These are phyloP conservation scores for Thraustochytrium sp. DNA, from an alignment of 352 stramenopile genomes.

Conservation along the genomic window DNA sequence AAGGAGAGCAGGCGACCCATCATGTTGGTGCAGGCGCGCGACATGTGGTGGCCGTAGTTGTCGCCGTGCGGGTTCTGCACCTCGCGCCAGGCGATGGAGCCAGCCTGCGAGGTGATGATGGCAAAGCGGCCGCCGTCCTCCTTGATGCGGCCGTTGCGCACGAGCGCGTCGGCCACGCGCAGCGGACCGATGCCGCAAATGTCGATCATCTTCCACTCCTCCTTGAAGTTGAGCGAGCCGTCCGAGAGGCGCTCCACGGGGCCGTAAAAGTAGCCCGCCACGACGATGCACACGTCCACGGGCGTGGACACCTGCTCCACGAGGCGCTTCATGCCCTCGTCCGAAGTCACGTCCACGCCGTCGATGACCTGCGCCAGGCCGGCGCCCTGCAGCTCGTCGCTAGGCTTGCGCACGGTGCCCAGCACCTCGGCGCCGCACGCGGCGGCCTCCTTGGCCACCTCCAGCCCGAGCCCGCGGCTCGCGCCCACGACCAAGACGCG, in stretches of 20 bases:
- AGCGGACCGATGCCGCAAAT: constrained; percentile 64
- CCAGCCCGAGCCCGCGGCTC: constrained; percentile 62
- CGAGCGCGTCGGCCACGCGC: constrained; percentile 53
- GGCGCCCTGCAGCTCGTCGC: constrained; percentile 36
- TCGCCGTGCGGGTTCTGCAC: constrained; percentile 61
- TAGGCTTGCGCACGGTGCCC: constrained; percentile 46
- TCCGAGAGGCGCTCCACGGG: constrained; percentile 54
- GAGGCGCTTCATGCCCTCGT: constrained; percentile 51
- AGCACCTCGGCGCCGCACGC: constrained; percentile 34
- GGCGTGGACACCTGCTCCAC: constrained; percentile 53
- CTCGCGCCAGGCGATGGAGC: constrained; percentile 61
- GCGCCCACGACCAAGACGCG: constrained; percentile 62
- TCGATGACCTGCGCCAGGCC: constrained; percentile 50
- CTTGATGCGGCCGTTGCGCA: constrained; percentile 49
- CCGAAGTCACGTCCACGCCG: constrained; percentile 61
- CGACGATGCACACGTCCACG: constrained; percentile 68
- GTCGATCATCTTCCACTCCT: constrained; percentile 69
- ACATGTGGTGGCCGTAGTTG: constrained; percentile 67
- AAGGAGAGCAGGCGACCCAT: constrained; percentile 20
- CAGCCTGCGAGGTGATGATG: constrained; percentile 68
- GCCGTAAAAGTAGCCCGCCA: constrained; percentile 70
- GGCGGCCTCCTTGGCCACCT: constrained; percentile 55
- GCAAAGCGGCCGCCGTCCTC: constrained; percentile 55
- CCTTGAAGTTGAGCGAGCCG: constrained; percentile 60
- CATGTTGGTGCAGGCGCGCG: constrained; percentile 64